phyloP scores from a whole-genome alignment of 2,329 filamentous ascomycete species.

The Cercospora nicotianae region DNA sequence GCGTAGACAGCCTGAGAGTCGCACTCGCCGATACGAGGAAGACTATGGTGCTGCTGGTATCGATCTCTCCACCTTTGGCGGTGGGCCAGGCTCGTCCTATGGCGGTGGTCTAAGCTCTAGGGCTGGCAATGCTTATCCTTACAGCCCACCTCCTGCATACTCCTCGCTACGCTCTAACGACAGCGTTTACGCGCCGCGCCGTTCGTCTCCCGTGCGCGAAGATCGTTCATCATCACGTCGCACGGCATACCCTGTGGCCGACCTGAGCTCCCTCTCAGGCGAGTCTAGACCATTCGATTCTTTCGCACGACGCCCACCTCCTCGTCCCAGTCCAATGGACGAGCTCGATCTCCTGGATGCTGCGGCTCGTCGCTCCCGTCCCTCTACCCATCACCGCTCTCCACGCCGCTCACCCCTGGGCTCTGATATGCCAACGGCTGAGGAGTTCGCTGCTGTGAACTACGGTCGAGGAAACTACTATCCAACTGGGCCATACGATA shows the following conservation, averaged over 20 bases:
- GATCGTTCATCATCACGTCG: conserved; percentile 1
- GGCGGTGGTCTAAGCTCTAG: background rate
- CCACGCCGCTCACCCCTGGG: background rate
- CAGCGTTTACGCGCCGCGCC: background rate
- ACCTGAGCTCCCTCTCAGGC: background rate
- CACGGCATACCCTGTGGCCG: background rate
- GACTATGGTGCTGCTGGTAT: conserved; percentile 5
- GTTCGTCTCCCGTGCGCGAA: background rate
- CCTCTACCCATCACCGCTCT: background rate
- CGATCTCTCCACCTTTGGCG: conserved; percentile 5
- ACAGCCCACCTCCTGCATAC: background rate
- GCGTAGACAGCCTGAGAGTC: background rate
- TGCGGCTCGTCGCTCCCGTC: background rate
- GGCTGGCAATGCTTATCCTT: background rate
- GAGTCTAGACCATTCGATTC: conserved; percentile 3
- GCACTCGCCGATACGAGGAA: conserved; percentile 3
- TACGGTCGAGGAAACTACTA: background rate
- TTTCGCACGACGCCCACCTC: conserved; percentile 2
- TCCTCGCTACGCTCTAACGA: background rate
- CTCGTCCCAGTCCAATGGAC: background rate
- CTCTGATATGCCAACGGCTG: background rate
- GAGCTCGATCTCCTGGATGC: conserved; percentile 5
- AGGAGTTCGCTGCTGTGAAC: background rate
- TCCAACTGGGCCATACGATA: background rate
- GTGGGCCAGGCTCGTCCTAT: background rate